Evolutionary conservation across 2,329 filamentous ascomycete genomes (phyloP), one percentile per base, ranked within the genome.

Genomic region (Fusarium chuoi): DNA sequence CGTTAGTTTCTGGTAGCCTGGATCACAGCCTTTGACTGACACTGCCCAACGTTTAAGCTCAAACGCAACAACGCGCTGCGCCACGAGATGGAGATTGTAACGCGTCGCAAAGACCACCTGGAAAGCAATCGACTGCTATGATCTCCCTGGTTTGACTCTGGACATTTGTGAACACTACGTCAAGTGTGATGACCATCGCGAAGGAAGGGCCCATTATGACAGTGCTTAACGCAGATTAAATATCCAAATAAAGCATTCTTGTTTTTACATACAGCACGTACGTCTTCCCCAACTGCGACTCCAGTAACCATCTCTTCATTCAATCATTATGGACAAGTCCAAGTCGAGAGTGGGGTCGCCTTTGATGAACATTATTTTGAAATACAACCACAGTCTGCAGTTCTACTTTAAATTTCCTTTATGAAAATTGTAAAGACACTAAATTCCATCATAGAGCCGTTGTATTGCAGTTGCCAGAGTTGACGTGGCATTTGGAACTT

Each of bases 201-300:
- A 13, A 45, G 17, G 2, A 11, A 13, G 17, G 24, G n/a, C 11
- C 11, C 11, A 8, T 6, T 1, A 18, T 15, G 9, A 11, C 42
- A 44, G n/a, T 44, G 7, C 42, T 12, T 1, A 24, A 3, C 6
- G 11, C 5, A 3, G 11, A 20, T 20, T 7, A 26, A 3, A 9
- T 26, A 0, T 26, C 12, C 13, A 1, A 26, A 24, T 6, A 7
- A 1, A 26, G 6, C 11, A 13, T 12, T 6, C 18, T 6, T 45
- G 11, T 26, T 45, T 26, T 5, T 17, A 18, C 17, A 9, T 7
- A 11, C 24, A 26, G 5, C 17, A 14, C 17, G 9, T 45, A n/a
- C 6, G 4, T 2, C 12, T 20, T 20, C 12, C 6, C 3, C 8
- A 8, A 14, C 7, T 33, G 33, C 33, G 12, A 14, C 33, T 33